Base-by-base conservation (phyloP, 345 rosid genomes). In the Gossypium australe region DNA sequence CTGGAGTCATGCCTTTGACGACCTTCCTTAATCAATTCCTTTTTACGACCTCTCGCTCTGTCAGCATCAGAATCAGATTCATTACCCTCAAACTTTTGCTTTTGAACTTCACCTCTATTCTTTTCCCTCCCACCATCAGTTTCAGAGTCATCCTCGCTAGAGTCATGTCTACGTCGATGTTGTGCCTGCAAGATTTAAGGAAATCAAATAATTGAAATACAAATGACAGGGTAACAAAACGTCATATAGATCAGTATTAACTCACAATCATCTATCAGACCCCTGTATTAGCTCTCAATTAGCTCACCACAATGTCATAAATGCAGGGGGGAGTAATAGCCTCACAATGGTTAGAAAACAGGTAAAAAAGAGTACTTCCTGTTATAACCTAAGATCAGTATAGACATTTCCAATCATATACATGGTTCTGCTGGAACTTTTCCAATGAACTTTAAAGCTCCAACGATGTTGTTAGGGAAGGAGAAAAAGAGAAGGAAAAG, bases 111-210 rank as follows among this genome's bases (percentile, higher is more conserved):
- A 74, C 56, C 51, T 66, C 65, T 81, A 61, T 51, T 74, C 74
- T 77, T 80, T 59, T 53, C 56, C 57, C 62, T 81, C 56, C 63
- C 68, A 67, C 22, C 69, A 67, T 75, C 76, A 49, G 18, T 24
- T 61, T 86, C 87, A 45, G 80, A 75, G 20, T 83, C 89, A 77
- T 73, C 82, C 59, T 84, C 88, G 70, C 75, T 76, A 1, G 82
- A 76, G 29, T 82, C 83, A 65, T 76, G 83, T 53, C 81, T 80
- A 63, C 75, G 59, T 48, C 12, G 52, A 76, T 11, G 11, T 56
- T 56, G 57, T 52, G 9, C 64, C 64, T 59, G 64, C 16, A 59
- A 59, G 16, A 59, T 59, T 24, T 10, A 59, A 59, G 14, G 9
- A 24, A 59, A 25, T 17, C 41, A 59, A 59, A 24, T 24, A 25